Conservation (phyloP, 2,329 filamentous ascomycete species). For the Colletotrichum simmondsii region DNA sequence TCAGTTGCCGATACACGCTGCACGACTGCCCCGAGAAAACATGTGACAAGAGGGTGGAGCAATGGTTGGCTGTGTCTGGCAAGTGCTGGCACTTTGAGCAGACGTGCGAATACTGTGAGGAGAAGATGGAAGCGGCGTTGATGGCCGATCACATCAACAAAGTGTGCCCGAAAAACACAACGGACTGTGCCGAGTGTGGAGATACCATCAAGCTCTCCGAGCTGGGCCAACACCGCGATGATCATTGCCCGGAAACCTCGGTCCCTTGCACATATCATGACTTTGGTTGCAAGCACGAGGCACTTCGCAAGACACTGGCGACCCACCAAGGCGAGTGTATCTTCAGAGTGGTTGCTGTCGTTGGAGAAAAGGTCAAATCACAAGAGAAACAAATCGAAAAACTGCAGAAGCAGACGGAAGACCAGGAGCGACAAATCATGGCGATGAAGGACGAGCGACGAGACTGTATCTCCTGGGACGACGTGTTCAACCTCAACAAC, state of each 20-base stretch:
- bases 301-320: slow-evolving; percentile 52
- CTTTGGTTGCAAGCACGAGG: slow-evolving; percentile 58
- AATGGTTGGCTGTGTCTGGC: slow-evolving; percentile 51
- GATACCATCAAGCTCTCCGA: slow-evolving; percentile 55
- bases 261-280: slow-evolving; percentile 58
- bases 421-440: slow-evolving; percentile 48
- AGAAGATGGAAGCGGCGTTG: slow-evolving; percentile 58
- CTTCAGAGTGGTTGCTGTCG: slow-evolving; percentile 63
- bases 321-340: slow-evolving; percentile 60
- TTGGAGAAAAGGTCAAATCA: slow-evolving; percentile 57
- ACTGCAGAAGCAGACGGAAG: slow-evolving; percentile 45
- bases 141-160: slow-evolving; percentile 55
- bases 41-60: slow-evolving; percentile 63
- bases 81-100: slow-evolving; percentile 65
- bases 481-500: slow-evolving; percentile 30
- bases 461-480: slow-evolving; percentile 32
- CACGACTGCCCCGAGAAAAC: slow-evolving; percentile 65
- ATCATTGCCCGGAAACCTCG: slow-evolving; percentile 55
- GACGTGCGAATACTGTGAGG: slow-evolving; percentile 65
- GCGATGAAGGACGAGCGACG: slow-evolving; percentile 42
- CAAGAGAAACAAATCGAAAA: slow-evolving; percentile 61
- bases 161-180: slow-evolving; percentile 58
- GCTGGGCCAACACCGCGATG: slow-evolving; percentile 58
- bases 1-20: slow-evolving; percentile 65
- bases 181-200: slow-evolving; percentile 61